Conservation (phyloP, 768 basidiomycete genomes). For the Phanerochaete sordida region DNA sequence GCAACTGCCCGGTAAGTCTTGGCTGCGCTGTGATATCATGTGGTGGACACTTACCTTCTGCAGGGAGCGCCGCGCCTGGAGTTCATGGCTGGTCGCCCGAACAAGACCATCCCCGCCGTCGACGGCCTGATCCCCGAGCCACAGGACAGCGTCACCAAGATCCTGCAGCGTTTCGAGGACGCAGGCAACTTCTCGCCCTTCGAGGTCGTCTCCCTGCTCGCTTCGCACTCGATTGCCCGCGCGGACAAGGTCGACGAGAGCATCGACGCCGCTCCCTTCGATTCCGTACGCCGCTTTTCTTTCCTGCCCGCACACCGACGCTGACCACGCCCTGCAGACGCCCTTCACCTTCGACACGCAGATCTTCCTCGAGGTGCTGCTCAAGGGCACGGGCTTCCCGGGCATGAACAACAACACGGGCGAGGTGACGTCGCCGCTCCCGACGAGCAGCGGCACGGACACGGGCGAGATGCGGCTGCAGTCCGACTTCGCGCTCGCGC, state of each 20-base stretch:
- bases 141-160: conserved; percentile 18
- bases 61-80: conserved; percentile 13
- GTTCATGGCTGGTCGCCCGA: conserved; percentile 12
- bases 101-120: background rate
- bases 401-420: conserved; percentile 35
- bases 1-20: conserved; percentile 6
- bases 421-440: conserved; percentile 36
- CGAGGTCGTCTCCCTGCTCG: conserved; percentile 22
- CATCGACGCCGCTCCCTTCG: conserved; percentile 23
- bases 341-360: conserved; percentile 18
- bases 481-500: conserved; percentile 32
- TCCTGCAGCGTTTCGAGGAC: conserved; percentile 22
- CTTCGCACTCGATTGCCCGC: conserved; percentile 14
- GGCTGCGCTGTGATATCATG: conserved; percentile 15
- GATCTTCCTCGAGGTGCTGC: conserved; percentile 24
- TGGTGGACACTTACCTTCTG: conserved; percentile 24
- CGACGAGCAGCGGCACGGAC: conserved; percentile 1
- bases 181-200: conserved; percentile 20
- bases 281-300: conserved; percentile 9
- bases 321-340: background rate
- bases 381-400: conserved; percentile 20
- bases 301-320: background rate
- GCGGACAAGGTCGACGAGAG: conserved; percentile 23
- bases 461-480: conserved; percentile 41
- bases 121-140: conserved; percentile 14